Conservation (phyloP, 768 basidiomycete species). For the Lactarius quietus region DNA sequence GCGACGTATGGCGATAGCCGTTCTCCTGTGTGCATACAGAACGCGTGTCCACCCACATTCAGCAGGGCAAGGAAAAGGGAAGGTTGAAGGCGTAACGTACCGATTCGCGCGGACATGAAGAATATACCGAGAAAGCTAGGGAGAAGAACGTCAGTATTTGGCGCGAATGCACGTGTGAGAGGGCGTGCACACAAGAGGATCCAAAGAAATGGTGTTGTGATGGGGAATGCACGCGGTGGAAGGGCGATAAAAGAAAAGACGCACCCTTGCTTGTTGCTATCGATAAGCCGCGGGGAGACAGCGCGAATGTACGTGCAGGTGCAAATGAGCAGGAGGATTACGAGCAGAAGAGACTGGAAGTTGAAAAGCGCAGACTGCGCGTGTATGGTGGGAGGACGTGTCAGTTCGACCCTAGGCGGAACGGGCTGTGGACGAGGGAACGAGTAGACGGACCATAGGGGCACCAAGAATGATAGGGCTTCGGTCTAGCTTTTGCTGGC, state of each 20-base stretch:
- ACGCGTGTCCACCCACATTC: not conserved
- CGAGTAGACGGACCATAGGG: constrained; percentile 3
- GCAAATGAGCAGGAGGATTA: constrained; percentile 90
- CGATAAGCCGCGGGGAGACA: constrained; percentile 84
- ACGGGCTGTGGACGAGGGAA: not conserved
- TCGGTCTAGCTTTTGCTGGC: not conserved
- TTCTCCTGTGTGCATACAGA: constrained; percentile 57
- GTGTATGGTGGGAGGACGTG: not conserved
- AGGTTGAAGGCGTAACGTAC: constrained; percentile 40
- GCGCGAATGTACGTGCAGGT: constrained; percentile 95
- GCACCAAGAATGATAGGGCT: not conserved
- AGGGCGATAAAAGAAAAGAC: constrained; percentile 14
- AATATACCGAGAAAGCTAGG: constrained; percentile 84
- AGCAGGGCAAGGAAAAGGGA: not conserved
- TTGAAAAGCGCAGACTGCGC: constrained; percentile 91
- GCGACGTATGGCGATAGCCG: constrained; percentile 95
- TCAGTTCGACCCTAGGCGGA: not conserved
- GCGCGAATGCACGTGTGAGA: constrained; percentile 2
- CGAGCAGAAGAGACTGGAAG: constrained; percentile 92
- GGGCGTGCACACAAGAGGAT: not conserved
- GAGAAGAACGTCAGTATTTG: not conserved
- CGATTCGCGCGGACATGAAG: constrained; percentile 95
- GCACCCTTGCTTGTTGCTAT: constrained; percentile 93
- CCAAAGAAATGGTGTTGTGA: not conserved
- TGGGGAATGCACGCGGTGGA: not conserved